Evolutionary conservation across 768 basidiomycete species (phyloP).

Genomic region (Clitopilus hobsonii): DNA sequence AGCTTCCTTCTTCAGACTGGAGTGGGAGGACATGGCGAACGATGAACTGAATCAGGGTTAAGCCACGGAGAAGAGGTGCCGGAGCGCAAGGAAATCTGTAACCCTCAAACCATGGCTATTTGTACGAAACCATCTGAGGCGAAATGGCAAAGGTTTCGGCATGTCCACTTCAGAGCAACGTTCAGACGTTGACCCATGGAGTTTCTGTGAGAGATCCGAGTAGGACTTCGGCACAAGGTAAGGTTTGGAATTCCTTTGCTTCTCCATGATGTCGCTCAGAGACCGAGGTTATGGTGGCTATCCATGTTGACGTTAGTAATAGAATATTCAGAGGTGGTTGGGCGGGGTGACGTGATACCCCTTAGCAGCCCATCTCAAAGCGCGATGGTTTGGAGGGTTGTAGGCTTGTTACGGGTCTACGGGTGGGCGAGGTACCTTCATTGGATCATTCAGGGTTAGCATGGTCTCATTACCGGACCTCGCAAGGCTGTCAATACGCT

Average conservation of each 20-base stretch:
- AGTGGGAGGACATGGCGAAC: neutral
- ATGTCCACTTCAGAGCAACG: neutral
- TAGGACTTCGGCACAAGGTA: slow-evolving; percentile 1
- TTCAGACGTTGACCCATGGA: neutral
- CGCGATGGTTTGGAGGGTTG: neutral
- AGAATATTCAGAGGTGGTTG: too few species aligned
- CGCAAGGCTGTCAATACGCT: neutral
- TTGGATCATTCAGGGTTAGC: neutral
- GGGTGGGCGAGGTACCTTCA: neutral
- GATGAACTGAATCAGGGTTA: neutral
- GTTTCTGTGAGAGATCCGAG: neutral
- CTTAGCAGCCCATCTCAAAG: neutral
- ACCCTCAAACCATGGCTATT: neutral
- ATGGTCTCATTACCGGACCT: neutral
- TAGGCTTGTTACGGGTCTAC: neutral
- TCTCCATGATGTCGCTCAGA: neutral
- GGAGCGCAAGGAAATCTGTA: neutral
- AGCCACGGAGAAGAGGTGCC: neutral
- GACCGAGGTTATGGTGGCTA: slow-evolving; percentile 1
- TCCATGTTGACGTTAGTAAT: too few species aligned
- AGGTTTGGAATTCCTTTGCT: neutral
- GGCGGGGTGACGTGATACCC: neutral
- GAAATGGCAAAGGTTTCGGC: neutral
- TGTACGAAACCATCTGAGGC: neutral
- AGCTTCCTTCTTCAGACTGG: neutral